Conservation (phyloP, 2,329 filamentous ascomycete genomes). For the Xylariaceae sp. region DNA sequence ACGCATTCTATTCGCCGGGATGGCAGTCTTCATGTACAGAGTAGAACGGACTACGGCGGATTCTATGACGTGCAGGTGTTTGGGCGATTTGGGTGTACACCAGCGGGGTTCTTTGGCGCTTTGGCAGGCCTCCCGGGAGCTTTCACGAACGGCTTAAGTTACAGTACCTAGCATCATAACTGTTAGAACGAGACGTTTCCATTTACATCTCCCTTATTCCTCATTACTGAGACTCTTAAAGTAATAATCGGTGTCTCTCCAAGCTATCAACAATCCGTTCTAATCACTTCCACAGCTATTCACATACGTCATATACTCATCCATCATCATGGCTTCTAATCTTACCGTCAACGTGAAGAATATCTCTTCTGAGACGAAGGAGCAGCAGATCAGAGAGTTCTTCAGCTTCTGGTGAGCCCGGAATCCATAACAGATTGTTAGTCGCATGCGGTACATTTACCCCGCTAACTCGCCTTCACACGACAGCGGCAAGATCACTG, state of each 20-base stretch:
- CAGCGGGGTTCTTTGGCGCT: not conserved
- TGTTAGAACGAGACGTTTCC: not conserved
- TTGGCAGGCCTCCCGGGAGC: not conserved
- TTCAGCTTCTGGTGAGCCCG: constrained; percentile 82
- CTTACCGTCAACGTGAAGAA: constrained; percentile 80
- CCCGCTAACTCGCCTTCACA: constrained; percentile 1
- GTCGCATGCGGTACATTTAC: not conserved
- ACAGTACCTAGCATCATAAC: not conserved
- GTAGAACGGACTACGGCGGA: not conserved
- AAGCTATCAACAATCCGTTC: not conserved
- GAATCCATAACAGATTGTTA: not conserved
- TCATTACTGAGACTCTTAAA: not conserved
- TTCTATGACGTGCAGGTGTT: not conserved
- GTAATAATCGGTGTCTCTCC: not conserved
- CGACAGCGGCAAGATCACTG: constrained; percentile 79
- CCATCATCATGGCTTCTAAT: constrained; percentile 48
- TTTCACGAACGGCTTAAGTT: not conserved
- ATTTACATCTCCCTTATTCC: not conserved
- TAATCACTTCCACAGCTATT: not conserved
- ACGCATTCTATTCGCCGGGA: not conserved
- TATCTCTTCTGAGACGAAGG: constrained; percentile 73
- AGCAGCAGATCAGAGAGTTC: constrained; percentile 92
- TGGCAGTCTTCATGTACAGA: no score
- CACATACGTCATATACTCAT: not conserved
- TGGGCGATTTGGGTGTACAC: not conserved